Conservation (phyloP, 2,329 filamentous ascomycete species). For the Aspergillus udagawae region DNA sequence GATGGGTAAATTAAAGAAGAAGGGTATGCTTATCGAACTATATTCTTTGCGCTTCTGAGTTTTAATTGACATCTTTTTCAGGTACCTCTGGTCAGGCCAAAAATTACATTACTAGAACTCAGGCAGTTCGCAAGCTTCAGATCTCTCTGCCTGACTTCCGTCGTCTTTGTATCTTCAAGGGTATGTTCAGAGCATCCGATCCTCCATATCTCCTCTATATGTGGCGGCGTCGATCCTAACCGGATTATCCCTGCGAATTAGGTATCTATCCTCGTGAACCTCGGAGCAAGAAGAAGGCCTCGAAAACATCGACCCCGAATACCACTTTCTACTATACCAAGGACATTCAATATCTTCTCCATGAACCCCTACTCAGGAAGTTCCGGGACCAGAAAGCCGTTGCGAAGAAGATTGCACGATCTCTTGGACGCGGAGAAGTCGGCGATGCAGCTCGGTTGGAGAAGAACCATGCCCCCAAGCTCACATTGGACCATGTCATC, state of each 20-base stretch:
- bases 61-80: conserved; percentile 25
- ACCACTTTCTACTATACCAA: conserved; percentile 92
- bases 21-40: conserved; percentile 50
- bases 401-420: conserved; percentile 94
- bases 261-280: conserved; percentile 97
- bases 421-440: conserved; percentile 86
- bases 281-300: conserved; percentile 93
- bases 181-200: conserved; percentile 28
- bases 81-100: conserved; percentile 86
- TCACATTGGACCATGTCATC: conserved; percentile 94
- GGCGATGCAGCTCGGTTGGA: conserved; percentile 84
- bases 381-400: conserved; percentile 97
- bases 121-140: conserved; percentile 96
- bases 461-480: conserved; percentile 82
- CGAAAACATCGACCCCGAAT: conserved; percentile 80
- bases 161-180: conserved; percentile 98
- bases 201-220: background rate
- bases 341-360: conserved; percentile 96
- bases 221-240: conserved; percentile 12
- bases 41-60: background rate
- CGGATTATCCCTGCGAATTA: conserved; percentile 19
- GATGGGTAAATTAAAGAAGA: conserved; percentile 84
- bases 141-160: conserved; percentile 96
- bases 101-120: conserved; percentile 96
- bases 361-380: conserved; percentile 89